These are phyloP conservation scores for Pueraria montana DNA, from an alignment of 306 rosid genomes.

Conservation along the genomic window DNA sequence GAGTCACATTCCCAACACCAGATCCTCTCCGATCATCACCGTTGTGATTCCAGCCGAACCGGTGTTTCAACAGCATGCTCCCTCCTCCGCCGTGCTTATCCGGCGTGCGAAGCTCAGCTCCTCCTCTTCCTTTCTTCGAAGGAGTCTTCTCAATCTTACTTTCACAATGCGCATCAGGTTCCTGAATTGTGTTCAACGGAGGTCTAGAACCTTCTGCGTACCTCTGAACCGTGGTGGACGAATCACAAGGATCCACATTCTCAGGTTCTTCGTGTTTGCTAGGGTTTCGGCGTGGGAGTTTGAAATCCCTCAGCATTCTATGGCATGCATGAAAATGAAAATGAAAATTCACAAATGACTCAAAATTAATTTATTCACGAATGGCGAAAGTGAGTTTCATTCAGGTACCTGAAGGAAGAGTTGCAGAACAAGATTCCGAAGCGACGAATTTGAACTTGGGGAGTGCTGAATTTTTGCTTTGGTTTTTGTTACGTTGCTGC, in stretches of 20 bases:
- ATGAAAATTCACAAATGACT: neutral
- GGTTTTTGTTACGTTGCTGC: neutral
- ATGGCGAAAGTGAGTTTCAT: neutral
- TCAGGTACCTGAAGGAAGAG: constrained; percentile 74
- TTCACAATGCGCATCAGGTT: constrained; percentile 58
- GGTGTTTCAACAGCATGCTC: constrained; percentile 52
- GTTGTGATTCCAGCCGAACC: constrained; percentile 83
- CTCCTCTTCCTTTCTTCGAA: constrained; percentile 63
- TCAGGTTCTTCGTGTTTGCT: constrained; percentile 76
- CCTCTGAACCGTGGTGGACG: constrained; percentile 41
- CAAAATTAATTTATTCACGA: neutral
- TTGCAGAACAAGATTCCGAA: constrained; percentile 64
- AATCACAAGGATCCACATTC: constrained; percentile 71
- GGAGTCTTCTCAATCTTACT: constrained; percentile 76
- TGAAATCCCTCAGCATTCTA: constrained; percentile 91
- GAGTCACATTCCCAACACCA: constrained; percentile 65
- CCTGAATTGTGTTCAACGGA: constrained; percentile 85
- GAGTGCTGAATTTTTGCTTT: constrained; percentile 52
- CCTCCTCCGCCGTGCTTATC: constrained; percentile 65
- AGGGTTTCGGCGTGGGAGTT: constrained; percentile 68
- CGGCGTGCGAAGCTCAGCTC: constrained; percentile 81
- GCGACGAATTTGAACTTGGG: constrained; percentile 53
- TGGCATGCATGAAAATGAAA: neutral
- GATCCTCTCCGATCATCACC: constrained; percentile 61
- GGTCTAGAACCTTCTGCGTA: constrained; percentile 64